These are phyloP conservation scores for Aspergillus sp. DNA, from an alignment of 2,329 filamentous ascomycete genomes.

Conservation along the genomic window DNA sequence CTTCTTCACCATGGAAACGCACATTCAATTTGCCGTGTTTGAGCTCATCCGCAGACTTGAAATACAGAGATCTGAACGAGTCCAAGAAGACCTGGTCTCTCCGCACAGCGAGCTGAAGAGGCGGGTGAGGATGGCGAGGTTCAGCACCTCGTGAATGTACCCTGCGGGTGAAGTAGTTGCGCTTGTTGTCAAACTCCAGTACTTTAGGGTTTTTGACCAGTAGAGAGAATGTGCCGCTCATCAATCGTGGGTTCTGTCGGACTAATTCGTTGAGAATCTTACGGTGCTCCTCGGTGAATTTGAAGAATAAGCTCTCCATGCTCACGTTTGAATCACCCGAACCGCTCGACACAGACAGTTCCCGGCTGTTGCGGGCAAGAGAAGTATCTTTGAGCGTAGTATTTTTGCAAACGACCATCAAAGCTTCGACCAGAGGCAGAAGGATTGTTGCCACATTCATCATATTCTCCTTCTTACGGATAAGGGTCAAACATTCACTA, in stretches of 20 bases:
- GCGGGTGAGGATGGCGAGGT: constrained; percentile 68
- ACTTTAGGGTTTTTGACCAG: constrained; percentile 99
- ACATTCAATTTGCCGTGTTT: constrained; percentile 99
- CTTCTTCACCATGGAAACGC: constrained; percentile 94
- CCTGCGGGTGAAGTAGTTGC: constrained; percentile 95
- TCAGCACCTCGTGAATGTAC: constrained; percentile 75
- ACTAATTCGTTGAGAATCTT: constrained; percentile 98
- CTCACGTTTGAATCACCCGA: constrained; percentile 66
- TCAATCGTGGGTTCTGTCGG: constrained; percentile 92
- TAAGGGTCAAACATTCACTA: constrained; percentile 82
- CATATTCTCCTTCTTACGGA: constrained; percentile 90
- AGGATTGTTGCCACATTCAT: constrained; percentile 96
- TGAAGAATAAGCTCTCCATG: constrained; percentile 92
- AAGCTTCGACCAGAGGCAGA: constrained; percentile 86
- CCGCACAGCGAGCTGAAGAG: constrained; percentile 84
- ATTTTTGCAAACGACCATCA: constrained; percentile 99
- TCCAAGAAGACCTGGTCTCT: constrained; percentile 97
- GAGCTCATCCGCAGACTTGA: constrained; percentile 95
- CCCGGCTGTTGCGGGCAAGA: constrained; percentile 55
- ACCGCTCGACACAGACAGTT: constrained; percentile 72
- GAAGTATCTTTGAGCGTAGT: constrained; percentile 73
- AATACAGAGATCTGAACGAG: constrained; percentile 97
- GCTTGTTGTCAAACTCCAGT: constrained; percentile 98
- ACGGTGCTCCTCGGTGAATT: constrained; percentile 94
- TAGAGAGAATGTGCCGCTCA: constrained; percentile 96